Conservation (phyloP, 208 protist genomes). For the Acanthamoeba divionensis region DNA sequence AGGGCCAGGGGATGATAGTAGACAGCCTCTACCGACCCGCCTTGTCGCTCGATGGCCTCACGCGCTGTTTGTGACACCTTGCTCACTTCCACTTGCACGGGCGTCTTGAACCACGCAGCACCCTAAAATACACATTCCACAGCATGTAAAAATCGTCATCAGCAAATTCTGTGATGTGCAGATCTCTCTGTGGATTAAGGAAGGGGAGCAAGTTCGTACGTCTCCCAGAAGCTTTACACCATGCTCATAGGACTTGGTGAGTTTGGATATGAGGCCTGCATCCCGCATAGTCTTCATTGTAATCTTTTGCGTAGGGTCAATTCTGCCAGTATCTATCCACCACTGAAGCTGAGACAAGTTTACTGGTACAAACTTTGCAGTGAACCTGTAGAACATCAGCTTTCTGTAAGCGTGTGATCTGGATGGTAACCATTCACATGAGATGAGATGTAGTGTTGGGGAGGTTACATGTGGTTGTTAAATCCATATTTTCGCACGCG, state of each 20-base stretch:
- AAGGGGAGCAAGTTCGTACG: not conserved
- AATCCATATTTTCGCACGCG: constrained; percentile 56
- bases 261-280: not conserved
- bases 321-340: constrained; percentile 38
- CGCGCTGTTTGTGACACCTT: constrained; percentile 18
- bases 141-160: not conserved
- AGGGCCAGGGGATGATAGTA: constrained; percentile 46
- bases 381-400: not conserved
- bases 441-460: not conserved
- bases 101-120: not conserved
- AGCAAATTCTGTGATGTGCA: not conserved
- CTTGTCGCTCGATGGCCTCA: constrained; percentile 50
- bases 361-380: not conserved
- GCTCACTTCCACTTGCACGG: constrained; percentile 3
- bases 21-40: constrained; percentile 3
- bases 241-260: constrained; percentile 6
- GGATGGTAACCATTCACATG: too few species aligned
- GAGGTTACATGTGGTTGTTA: constrained; percentile 30
- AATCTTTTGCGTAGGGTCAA: constrained; percentile 38
- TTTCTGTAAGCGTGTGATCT: too few species aligned
- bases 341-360: constrained; percentile 49
- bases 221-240: constrained; percentile 53
- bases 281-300: constrained; percentile 45
- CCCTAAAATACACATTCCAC: not conserved
- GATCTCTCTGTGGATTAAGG: not conserved